Evolutionary conservation across 2,329 filamentous ascomycete species (phyloP), one percentile per base, ranked within the genome.

Genomic region (Colletotrichum tabaci): DNA sequence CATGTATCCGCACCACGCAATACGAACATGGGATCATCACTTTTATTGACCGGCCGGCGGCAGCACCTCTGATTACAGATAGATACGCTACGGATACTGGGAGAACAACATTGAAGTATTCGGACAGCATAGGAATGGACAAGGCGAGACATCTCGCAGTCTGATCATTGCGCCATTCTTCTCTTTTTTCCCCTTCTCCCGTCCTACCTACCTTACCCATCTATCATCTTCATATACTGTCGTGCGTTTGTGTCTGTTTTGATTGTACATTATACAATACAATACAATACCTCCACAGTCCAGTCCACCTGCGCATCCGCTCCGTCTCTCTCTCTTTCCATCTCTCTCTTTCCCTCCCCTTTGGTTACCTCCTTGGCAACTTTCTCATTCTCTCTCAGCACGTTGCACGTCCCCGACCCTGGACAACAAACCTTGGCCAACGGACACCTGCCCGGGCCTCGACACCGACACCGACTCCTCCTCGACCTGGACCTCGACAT

Each of bases 181-280:
- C 46, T 52, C 60, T 26, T 50, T 23, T 42, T n/a, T 2, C n/a
- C 1, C 9, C 9, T 26, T 40, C 15, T 21, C 18, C 18, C 9
- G 13, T 23, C 30, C 35, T 40, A 12, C 15, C 12, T 30, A 26
- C 44, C 44, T 38, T 13, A 30, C 38, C 30, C 35, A 10, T 38
- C 30, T 52, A 35, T 12, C 15, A 10, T 42, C 8, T 40, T 23
- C 35, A 38, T 38, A 16, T n/a, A 15, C 47, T 47, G 47, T 50
- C 23, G 58, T 50, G 58, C 21, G 46, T 23, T 52, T 42, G 46
- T 62, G 57, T 62, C 47, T 42, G 47, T 38, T 30, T 52, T 52
- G 60, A 52, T 61, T 62, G 35, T 38, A 38, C 35, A 38, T 38
- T 35, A 35, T 35, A 35, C 35, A 38, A 38, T 38, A 38, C 35